phyloP scores from a whole-genome alignment of 805 yeast genomes.

The Scheffersomyces coipomensis region DNA sequence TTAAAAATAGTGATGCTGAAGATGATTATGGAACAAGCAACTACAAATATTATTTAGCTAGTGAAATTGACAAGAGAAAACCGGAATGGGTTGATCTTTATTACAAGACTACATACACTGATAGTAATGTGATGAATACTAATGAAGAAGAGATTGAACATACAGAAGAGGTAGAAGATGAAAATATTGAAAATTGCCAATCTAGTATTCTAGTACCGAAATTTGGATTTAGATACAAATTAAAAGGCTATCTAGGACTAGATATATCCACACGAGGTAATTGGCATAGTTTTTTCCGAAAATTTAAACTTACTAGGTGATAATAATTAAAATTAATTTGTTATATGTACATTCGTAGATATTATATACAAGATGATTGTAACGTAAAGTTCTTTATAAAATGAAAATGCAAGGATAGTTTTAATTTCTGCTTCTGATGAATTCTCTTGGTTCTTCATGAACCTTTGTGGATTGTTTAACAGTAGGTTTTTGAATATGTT shows the following conservation, averaged over 20 bases:
- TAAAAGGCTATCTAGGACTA: neutral
- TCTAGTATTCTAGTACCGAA: neutral
- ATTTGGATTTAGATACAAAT: neutral
- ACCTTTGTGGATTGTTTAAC: conserved; percentile 22
- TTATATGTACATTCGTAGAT: neutral
- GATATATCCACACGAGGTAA: neutral
- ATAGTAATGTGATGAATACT: neutral
- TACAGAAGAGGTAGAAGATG: neutral
- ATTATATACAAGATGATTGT: neutral
- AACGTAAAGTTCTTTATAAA: no score
- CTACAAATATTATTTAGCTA: neutral
- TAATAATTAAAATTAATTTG: neutral
- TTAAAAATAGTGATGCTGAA: neutral
- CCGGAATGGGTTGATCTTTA: neutral
- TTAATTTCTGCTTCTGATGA: conserved; percentile 30
- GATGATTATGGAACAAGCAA: neutral
- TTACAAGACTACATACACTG: neutral
- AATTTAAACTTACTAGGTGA: neutral
- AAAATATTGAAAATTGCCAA: neutral
- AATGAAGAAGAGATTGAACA: neutral
- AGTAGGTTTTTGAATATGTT: conserved; percentile 28
- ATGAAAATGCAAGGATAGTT: no score
- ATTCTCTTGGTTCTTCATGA: conserved; percentile 31
- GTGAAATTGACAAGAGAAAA: neutral
- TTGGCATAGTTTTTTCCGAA: neutral